phyloP scores from a whole-genome alignment of 805 yeast species.

The Suhomyces sp. region DNA sequence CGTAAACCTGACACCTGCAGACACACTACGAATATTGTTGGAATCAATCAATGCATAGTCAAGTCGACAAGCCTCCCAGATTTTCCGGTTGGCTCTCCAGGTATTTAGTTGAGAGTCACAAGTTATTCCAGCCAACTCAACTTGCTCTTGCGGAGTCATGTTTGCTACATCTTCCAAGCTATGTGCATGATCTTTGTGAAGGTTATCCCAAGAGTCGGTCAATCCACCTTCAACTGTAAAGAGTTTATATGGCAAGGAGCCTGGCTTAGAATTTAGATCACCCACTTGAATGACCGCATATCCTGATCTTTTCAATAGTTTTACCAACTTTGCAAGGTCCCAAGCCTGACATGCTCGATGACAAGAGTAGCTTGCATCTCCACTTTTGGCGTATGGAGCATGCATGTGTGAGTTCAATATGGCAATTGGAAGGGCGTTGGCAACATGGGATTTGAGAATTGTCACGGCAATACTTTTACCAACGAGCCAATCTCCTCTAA shows the following conservation, averaged over 20 bases:
- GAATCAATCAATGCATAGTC: conserved; percentile 85
- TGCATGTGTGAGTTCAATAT: conserved; percentile 93
- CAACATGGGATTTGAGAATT: conserved; percentile 47
- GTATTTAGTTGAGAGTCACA: conserved; percentile 87
- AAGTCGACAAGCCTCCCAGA: conserved; percentile 77
- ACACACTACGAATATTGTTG: conserved; percentile 46
- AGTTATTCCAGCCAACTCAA: conserved; percentile 75
- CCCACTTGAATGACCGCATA: conserved; percentile 89
- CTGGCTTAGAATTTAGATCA: conserved; percentile 87
- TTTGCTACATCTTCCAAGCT: conserved; percentile 21
- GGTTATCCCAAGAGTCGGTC: conserved; percentile 77
- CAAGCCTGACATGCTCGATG: conserved; percentile 96
- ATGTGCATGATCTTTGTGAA: conserved; percentile 37
- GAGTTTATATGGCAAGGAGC: conserved; percentile 74
- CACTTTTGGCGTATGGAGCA: conserved; percentile 82
- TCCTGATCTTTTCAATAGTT: conserved; percentile 64
- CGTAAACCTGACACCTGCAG: conserved; percentile 73
- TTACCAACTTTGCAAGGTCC: conserved; percentile 76
- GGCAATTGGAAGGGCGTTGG: conserved; percentile 59
- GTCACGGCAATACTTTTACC: conserved; percentile 88
- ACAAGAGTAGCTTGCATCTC: conserved; percentile 86
- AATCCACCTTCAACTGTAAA: conserved; percentile 68
- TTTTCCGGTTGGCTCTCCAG: conserved; percentile 62
- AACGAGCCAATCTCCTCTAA: conserved; percentile 95
- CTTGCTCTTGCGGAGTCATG: conserved; percentile 49